Conservation (phyloP, 2,329 filamentous ascomycete species). For the Talaromyces atroroseus region DNA sequence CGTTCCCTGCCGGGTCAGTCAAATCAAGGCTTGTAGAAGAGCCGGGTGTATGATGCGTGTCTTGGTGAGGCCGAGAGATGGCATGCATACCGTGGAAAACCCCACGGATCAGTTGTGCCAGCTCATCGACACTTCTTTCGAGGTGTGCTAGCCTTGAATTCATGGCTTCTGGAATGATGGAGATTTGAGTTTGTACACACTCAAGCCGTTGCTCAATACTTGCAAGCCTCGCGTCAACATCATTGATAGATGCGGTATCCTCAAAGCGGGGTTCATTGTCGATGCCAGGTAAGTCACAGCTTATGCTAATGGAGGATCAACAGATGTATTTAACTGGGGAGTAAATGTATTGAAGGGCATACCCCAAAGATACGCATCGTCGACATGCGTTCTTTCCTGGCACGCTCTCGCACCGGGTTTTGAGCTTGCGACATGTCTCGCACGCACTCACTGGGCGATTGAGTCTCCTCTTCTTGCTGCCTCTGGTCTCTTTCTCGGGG, state of each 20-base stretch:
- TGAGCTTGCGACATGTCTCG: slow-evolving; percentile 34
- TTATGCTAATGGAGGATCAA: slow-evolving; percentile 22
- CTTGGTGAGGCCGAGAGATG: too few relatives aligned
- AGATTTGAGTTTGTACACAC: too few relatives aligned
- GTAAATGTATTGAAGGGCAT: background rate
- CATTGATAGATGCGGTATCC: background rate
- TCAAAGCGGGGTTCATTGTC: slow-evolving; percentile 8
- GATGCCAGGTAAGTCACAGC: slow-evolving; percentile 26
- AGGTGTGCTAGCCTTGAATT: too few relatives aligned
- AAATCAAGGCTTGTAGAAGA: too few relatives aligned
- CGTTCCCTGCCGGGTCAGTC: background rate
- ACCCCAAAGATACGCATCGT: slow-evolving; percentile 33
- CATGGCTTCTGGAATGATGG: too few relatives aligned
- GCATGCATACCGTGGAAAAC: too few relatives aligned
- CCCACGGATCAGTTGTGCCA: too few relatives aligned
- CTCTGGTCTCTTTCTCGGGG: background rate
- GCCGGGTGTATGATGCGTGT: too few relatives aligned
- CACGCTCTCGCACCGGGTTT: slow-evolving; percentile 33
- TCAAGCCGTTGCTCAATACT: too few relatives aligned
- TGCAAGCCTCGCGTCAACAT: too few relatives aligned
- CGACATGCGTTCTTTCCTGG: slow-evolving; percentile 32
- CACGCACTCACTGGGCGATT: slow-evolving; percentile 34
- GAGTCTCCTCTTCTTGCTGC: slow-evolving; percentile 23
- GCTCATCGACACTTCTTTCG: too few relatives aligned
- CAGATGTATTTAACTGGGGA: too few relatives aligned